Evolutionary conservation across 176 grass and related monocot species (phyloP).

Genomic region (barley (Hordeum vulgare)): MorexV3_pseudomolecules_assembly NC_058523.1:316133267-316133766

Average conservation of each 20-base stretch:
- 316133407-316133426: constrained; percentile 69
- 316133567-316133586: constrained; percentile 56
- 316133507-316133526: constrained; percentile 13
- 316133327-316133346: constrained; percentile 77
- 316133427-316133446: constrained; percentile 72
- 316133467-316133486: constrained; percentile 52
- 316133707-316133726: background rate
- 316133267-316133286: constrained; percentile 61
- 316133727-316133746: constrained; percentile 1
- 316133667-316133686: background rate
- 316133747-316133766: background rate
- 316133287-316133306: constrained; percentile 66
- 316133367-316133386: constrained; percentile 49
- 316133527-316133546: constrained; percentile 15
- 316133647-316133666: background rate
- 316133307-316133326: constrained; percentile 64
- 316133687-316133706: background rate
- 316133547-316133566: constrained; percentile 52
- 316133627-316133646: background rate
- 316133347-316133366: constrained; percentile 57
- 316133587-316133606: constrained; percentile 82
- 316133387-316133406: constrained; percentile 51
- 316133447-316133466: constrained; percentile 64
- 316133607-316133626: constrained; percentile 58
- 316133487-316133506: constrained; percentile 46